Evolutionary conservation across 441 rosid genomes (phyloP).

Genomic region (Kokia cookei): DNA sequence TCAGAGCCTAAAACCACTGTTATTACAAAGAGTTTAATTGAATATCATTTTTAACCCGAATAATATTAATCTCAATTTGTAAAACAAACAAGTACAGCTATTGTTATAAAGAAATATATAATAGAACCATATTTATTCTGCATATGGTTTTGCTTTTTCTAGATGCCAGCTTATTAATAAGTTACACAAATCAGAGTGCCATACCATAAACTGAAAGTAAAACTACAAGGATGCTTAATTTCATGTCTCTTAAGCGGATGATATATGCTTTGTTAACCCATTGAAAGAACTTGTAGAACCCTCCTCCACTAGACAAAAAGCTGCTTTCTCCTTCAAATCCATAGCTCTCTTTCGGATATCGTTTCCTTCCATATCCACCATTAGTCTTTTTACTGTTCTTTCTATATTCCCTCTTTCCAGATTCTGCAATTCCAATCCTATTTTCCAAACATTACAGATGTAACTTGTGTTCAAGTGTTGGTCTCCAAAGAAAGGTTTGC

Average conservation of each 20-base stretch:
- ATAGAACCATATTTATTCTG: not conserved
- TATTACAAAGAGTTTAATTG: no score
- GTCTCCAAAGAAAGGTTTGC: constrained; percentile 32
- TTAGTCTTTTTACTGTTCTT: constrained; percentile 17
- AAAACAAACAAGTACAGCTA: no score
- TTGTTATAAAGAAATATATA: no score
- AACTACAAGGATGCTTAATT: not conserved
- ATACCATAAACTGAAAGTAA: no score
- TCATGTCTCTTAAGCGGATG: not conserved
- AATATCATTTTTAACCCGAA: no score
- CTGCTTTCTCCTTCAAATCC: constrained; percentile 18
- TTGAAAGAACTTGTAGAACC: not conserved
- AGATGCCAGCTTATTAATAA: no score
- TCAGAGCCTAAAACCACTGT: no score
- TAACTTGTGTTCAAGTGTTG: constrained; percentile 30
- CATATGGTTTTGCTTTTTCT: not conserved
- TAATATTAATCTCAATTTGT: no score
- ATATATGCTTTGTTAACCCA: not conserved
- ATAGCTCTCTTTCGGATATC: constrained; percentile 18
- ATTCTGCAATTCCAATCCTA: constrained; percentile 27
- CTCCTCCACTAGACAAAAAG: constrained; percentile 8
- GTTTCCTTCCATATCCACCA: constrained; percentile 29
- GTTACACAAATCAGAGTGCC: no score
- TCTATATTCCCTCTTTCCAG: constrained; percentile 31
- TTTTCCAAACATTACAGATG: constrained; percentile 27